Evolutionary conservation across 768 basidiomycete species (phyloP), one percentile per base, ranked within the genome.

Genomic region (Kwoniella mangroviensis): DNA sequence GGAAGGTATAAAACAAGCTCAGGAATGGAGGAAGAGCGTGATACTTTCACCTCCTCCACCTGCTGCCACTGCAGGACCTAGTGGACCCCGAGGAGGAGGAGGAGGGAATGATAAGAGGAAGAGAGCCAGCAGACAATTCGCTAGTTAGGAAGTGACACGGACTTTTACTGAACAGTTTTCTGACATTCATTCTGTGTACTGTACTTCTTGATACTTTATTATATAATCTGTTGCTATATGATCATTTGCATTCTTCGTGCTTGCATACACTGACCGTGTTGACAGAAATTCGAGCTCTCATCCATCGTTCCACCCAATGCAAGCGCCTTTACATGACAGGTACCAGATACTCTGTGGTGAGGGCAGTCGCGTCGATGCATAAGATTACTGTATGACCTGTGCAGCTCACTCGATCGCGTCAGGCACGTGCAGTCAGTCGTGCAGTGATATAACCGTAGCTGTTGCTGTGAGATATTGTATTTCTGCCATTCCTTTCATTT

Each of bases 11-110:
- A 74, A 65, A 56, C 69, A 63, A 28, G 69, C 73, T n/a, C 71
- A 74, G 4, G 71, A 76, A 55, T 79, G 77, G 77, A 85, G 71
- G 84, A 88, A 72, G 88, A 89, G 78, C 87, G 86, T 79, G 85
- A 85, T 70, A 86, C 42, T 64, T 41, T 34, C 41, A 40, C 41
- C 55, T 1, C 68, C 68, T 17, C 17, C 59, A 15, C 56, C 63
- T 42, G 34, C 12, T 43, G 17, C 58, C 7, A 9, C 58, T 3
- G 42, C 17, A 4, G 12, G 17, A 22, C 26, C 22, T 15, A 58
- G 1, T 58, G 19, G 41, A 10, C 41, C 41, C 9, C 28, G 42
- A 55, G 54, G 86, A 73, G 85, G 85, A 73, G 85, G 85, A 70
- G 79, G 84, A 26, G 86, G 85, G 67, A 86, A 86, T 55, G 40